Evolutionary conservation across 495 filamentous ascomycete genomes (phyloP).

Genomic region (Trichoderma orchidacearum): DNA sequence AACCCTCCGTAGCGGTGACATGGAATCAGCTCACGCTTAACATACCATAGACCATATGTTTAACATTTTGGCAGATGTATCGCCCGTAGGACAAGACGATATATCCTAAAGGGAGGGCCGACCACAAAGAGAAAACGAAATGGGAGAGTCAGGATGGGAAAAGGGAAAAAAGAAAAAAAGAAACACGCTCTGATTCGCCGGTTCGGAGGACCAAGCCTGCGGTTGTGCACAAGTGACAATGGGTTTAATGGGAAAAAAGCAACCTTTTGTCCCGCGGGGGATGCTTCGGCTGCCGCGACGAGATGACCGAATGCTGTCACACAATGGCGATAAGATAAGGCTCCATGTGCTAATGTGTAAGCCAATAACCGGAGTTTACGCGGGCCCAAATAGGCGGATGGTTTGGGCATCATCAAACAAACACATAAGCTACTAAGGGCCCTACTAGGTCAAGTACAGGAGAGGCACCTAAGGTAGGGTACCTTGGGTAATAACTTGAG

Average conservation of each 20-base stretch:
- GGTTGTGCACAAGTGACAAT: neutral
- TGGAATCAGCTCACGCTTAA: neutral
- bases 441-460: too few relatives aligned
- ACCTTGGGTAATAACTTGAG: too few relatives aligned
- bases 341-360: neutral
- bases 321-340: neutral
- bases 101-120: neutral
- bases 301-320: neutral
- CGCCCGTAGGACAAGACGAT: slow-evolving; percentile 4
- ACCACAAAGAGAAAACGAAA: neutral
- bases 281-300: neutral
- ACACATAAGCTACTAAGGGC: too few relatives aligned
- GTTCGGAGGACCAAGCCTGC: neutral
- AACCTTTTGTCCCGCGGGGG: neutral
- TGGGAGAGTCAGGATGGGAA: neutral
- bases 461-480: too few relatives aligned
- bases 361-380: neutral
- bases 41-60: slow-evolving; percentile 99
- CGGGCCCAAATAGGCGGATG: neutral
- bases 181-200: neutral
- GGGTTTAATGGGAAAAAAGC: neutral
- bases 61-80: slow-evolving; percentile 54
- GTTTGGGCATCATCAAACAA: neutral
- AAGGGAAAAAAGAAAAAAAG: neutral
- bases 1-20: neutral